These are phyloP conservation scores for Cystofilobasidium bisporidii DNA, from an alignment of 768 basidiomycete genomes.

Conservation along the genomic window DNA sequence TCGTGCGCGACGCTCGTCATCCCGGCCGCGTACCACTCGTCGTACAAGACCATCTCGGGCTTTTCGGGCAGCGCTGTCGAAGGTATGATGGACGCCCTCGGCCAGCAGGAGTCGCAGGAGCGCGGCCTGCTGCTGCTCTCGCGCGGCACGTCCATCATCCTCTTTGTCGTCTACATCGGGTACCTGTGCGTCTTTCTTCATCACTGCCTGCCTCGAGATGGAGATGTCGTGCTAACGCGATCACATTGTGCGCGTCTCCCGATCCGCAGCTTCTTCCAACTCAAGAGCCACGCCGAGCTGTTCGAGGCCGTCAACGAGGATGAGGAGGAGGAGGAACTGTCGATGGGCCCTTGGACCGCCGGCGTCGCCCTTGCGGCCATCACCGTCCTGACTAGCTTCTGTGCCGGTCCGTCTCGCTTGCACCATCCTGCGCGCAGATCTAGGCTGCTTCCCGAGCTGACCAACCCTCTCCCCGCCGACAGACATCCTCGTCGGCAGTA, in stretches of 20 bases:
- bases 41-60: slow-evolving; percentile 4
- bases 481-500: slow-evolving; percentile 21
- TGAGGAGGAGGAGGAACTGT: slow-evolving; percentile 28
- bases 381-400: slow-evolving; percentile 34
- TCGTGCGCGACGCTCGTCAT: slow-evolving; percentile 82
- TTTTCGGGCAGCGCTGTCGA: background rate
- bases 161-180: slow-evolving; percentile 18
- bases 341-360: slow-evolving; percentile 31
- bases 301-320: slow-evolving; percentile 25
- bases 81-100: background rate
- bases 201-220: background rate
- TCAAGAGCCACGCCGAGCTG: slow-evolving; percentile 26
- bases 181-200: slow-evolving; percentile 9
- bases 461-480: background rate
- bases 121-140: slow-evolving; percentile 18
- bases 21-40: slow-evolving; percentile 64
- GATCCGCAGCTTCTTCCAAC: slow-evolving; percentile 13
- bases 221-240: too few species aligned
- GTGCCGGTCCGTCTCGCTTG: slow-evolving; percentile 25
- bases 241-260: background rate
- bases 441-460: too few species aligned
- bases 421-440: too few species aligned
- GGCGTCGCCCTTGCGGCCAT: slow-evolving; percentile 32
- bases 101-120: slow-evolving; percentile 7
- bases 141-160: slow-evolving; percentile 24